Conservation (phyloP, 2,329 filamentous ascomycete genomes). For the Diaporthe caulivora region DNA sequence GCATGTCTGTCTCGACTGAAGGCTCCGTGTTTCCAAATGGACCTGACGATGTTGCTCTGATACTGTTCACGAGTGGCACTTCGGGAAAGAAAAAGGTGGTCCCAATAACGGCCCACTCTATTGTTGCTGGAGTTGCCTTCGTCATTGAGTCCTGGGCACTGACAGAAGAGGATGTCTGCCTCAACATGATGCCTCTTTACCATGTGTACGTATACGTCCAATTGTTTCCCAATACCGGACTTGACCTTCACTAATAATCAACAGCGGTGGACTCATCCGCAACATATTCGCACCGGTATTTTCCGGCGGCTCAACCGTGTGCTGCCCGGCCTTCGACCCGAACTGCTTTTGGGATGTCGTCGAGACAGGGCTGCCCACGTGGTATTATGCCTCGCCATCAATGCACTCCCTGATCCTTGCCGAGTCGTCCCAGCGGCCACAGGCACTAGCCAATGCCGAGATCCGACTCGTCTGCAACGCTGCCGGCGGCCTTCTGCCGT, state of each 20-base stretch:
- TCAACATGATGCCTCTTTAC: conserved; percentile 72
- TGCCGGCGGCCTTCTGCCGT: conserved; percentile 85
- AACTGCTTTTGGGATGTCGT: conserved; percentile 87
- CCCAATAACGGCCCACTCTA: conserved; percentile 62
- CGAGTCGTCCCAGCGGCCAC: conserved; percentile 73
- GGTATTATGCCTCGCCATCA: conserved; percentile 94
- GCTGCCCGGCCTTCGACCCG: conserved; percentile 84
- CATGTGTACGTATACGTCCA: conserved; percentile 59
- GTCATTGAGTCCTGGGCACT: conserved; percentile 68
- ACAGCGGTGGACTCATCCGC: conserved; percentile 75
- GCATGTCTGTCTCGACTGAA: not conserved
- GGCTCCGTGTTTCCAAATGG: conserved; percentile 20
- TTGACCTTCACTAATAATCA: conserved; percentile 56
- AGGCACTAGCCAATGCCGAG: conserved; percentile 65
- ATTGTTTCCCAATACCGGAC: accelerated
- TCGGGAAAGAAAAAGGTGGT: conserved; percentile 71
- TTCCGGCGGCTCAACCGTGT: conserved; percentile 82
- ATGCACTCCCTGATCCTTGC: conserved; percentile 92
- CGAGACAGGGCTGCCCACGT: conserved; percentile 79
- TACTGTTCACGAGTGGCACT: conserved; percentile 70
- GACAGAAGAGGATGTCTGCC: conserved; percentile 59
- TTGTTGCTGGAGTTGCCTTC: conserved; percentile 63
- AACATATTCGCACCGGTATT: conserved; percentile 83
- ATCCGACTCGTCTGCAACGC: conserved; percentile 90
- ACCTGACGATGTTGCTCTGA: conserved; percentile 76